Evolutionary conservation across 441 rosid species (phyloP).

Genomic region (Pelargonium fulgidum): DNA sequence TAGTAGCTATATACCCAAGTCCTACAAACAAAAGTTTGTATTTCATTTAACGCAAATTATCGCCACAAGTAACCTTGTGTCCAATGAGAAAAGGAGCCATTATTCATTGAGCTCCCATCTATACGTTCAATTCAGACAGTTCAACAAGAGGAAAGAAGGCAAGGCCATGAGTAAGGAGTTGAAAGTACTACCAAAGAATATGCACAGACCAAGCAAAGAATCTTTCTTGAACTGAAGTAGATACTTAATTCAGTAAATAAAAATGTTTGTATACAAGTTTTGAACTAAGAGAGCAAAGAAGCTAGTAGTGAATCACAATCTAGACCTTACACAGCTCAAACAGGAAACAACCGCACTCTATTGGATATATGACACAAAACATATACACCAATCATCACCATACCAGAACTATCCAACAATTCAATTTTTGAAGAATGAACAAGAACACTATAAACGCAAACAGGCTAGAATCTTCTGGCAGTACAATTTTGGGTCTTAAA

Average conservation of each 20-base stretch:
- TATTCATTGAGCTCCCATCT: background rate
- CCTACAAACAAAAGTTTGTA: conserved; percentile 7
- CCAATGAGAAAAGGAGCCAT: background rate
- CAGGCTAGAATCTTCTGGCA: background rate
- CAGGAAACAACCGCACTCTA: too few species aligned
- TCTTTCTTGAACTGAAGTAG: background rate
- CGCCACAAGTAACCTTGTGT: background rate
- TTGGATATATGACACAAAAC: too few species aligned
- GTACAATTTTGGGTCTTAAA: background rate
- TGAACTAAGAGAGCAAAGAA: too few species aligned
- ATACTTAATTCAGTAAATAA: background rate
- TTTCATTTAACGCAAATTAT: background rate
- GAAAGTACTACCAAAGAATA: background rate
- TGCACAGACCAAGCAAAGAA: background rate
- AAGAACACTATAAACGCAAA: too few species aligned
- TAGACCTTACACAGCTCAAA: too few species aligned
- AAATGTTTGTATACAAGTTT: background rate
- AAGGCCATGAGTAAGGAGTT: background rate
- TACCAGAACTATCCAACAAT: too few species aligned
- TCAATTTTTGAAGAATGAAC: too few species aligned
- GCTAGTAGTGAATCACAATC: too few species aligned
- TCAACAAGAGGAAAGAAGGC: background rate
- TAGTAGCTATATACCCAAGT: conserved; percentile 14
- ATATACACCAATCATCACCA: too few species aligned
- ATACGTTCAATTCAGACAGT: background rate